These are phyloP conservation scores for Pecoramyces ruminantium DNA, from an alignment of 192 early-diverging fungal species.

Conservation along the genomic window DNA sequence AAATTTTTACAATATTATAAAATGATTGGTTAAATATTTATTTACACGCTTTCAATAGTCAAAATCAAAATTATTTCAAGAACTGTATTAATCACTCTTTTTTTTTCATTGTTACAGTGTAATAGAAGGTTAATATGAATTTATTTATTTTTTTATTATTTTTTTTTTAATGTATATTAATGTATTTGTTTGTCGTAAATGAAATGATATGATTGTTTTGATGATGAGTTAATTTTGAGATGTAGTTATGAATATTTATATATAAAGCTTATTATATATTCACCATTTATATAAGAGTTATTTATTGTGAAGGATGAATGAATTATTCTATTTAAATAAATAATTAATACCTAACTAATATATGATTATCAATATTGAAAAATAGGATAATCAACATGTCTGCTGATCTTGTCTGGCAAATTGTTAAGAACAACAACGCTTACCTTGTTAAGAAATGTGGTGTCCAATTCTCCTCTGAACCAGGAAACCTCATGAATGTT, in stretches of 20 bases:
- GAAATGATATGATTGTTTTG: too few relatives aligned
- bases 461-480: slow-evolving; percentile 50
- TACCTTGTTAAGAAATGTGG: slow-evolving; percentile 72
- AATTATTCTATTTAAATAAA: too few relatives aligned
- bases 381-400: not conserved
- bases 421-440: slow-evolving; percentile 58
- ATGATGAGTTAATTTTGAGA: too few relatives aligned
- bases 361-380: not conserved
- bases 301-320: too few relatives aligned
- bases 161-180: too few relatives aligned
- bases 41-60: not conserved
- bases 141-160: too few relatives aligned
- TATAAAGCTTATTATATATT: too few relatives aligned
- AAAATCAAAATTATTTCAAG: not conserved
- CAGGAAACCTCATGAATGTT: slow-evolving; percentile 57
- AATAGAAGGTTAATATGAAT: not conserved
- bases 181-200: too few relatives aligned
- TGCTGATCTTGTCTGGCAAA: slow-evolving; percentile 30
- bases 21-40: not conserved
- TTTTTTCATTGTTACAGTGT: not conserved
- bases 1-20: not conserved
- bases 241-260: too few relatives aligned
- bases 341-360: too few relatives aligned
- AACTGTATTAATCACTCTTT: not conserved
- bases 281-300: too few relatives aligned